These are phyloP conservation scores for Fusarium coffeatum DNA, from an alignment of 2,329 filamentous ascomycete genomes.

Conservation along the genomic window DNA sequence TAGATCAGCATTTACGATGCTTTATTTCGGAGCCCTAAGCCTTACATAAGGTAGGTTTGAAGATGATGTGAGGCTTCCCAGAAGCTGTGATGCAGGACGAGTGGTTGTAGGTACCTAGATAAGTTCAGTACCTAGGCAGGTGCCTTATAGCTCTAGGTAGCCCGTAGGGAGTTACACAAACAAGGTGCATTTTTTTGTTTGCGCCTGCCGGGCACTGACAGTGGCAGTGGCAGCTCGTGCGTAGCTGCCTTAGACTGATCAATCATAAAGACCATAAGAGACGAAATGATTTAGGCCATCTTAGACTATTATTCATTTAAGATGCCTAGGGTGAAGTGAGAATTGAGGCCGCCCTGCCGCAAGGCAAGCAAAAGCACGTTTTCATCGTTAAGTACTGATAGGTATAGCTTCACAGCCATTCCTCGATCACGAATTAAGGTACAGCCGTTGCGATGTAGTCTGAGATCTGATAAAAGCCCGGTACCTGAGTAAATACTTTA, in stretches of 20 bases:
- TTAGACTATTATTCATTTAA: too few relatives aligned
- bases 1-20: background rate
- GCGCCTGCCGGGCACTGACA: background rate
- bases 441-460: rapidly evolving
- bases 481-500: background rate
- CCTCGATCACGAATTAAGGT: background rate
- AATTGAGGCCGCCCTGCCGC: too few relatives aligned
- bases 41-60: background rate
- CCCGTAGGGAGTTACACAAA: background rate
- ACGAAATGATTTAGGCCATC: background rate
- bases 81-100: background rate
- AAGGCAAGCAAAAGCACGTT: too few relatives aligned
- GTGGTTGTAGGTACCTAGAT: background rate
- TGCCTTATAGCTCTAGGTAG: background rate
- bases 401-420: background rate
- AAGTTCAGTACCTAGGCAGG: too few relatives aligned
- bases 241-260: too few relatives aligned
- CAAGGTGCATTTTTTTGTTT: background rate
- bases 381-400: background rate
- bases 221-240: background rate
- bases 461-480: background rate
- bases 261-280: background rate
- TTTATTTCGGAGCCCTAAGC: background rate
- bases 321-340: too few relatives aligned
- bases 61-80: background rate